Evolutionary conservation across 352 stramenopile species (phyloP).

Genomic region (Albugo laibachii): DNA sequence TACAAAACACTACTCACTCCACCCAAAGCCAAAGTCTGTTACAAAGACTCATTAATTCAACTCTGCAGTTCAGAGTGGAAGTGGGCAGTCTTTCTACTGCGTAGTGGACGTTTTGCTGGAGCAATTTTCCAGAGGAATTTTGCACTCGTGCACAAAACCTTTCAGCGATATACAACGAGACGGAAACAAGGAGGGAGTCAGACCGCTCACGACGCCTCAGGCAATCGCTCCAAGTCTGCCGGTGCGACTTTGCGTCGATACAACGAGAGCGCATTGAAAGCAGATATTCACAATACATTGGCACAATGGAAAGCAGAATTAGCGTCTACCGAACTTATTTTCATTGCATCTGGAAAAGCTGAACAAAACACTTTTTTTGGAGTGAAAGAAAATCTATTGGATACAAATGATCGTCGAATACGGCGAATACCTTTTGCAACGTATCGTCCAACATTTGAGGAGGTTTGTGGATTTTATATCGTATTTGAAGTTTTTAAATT

Average conservation of each 20-base stretch:
- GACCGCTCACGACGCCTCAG: slow-evolving; percentile 61
- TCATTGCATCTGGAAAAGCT: slow-evolving; percentile 42
- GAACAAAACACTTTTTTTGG: slow-evolving; percentile 65
- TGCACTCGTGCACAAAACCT: slow-evolving; percentile 83
- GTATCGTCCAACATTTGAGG: slow-evolving; percentile 70
- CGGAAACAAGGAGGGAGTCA: slow-evolving; percentile 87
- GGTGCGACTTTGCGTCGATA: slow-evolving; percentile 83
- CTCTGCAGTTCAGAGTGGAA: slow-evolving; percentile 33
- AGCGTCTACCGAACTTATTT: slow-evolving; percentile 34
- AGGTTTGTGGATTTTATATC: slow-evolving; percentile 62
- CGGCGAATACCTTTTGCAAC: slow-evolving; percentile 70
- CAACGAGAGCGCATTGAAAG: slow-evolving; percentile 80
- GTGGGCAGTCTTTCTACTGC: slow-evolving; percentile 80
- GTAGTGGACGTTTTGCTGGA: slow-evolving; percentile 82
- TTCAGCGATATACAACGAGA: slow-evolving; percentile 84
- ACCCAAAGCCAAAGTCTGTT: slow-evolving; percentile 34
- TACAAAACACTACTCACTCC: slow-evolving; percentile 42
- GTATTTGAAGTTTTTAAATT: slow-evolving; percentile 29
- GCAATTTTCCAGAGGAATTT: slow-evolving; percentile 79
- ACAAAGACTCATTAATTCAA: slow-evolving; percentile 25
- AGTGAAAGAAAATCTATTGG: slow-evolving; percentile 41
- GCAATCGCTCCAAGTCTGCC: slow-evolving; percentile 80
- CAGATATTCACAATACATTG: slow-evolving; percentile 74
- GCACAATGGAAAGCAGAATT: slow-evolving; percentile 57
- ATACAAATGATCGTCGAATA: slow-evolving; percentile 31